phyloP scores from a whole-genome alignment of 2,329 filamentous ascomycete species.

The Fusarium anthophilum region DNA sequence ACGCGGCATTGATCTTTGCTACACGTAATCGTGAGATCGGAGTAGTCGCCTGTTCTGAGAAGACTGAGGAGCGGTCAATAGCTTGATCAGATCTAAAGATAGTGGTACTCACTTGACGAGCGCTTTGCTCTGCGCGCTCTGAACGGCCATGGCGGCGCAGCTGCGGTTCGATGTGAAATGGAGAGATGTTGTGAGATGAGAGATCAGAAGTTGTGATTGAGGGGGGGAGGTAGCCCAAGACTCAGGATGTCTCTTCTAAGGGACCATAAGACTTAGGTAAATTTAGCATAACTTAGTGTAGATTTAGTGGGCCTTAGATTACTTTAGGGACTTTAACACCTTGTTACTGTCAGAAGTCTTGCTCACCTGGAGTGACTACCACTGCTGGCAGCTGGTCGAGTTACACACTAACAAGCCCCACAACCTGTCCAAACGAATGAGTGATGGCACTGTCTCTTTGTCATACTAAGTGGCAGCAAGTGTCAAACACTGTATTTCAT shows the following conservation, averaged over 20 bases:
- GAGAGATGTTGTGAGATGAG: not conserved
- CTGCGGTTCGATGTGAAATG: not conserved
- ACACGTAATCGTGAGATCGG: constrained; percentile 5
- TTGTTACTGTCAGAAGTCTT: not conserved
- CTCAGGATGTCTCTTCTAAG: no score
- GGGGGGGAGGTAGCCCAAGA: not conserved
- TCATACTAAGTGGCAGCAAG: not conserved
- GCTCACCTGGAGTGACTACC: not conserved
- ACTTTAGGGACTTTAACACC: accelerated
- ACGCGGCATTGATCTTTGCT: not conserved
- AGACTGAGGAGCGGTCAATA: not conserved
- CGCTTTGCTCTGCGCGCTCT: not conserved
- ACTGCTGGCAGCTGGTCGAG: not conserved
- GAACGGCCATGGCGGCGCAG: accelerated
- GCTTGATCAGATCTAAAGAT: not conserved
- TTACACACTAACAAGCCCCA: not conserved
- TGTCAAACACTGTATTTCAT: accelerated
- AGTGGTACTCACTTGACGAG: not conserved
- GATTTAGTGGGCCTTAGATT: not conserved
- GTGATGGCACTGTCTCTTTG: accelerated
- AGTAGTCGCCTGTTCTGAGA: not conserved
- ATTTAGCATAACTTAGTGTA: not conserved
- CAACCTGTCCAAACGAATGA: not conserved
- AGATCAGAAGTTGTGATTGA: not conserved
- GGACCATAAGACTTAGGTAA: not conserved